Base-by-base conservation (phyloP, 768 basidiomycete species). In the Multifurca ochricompacta region DNA sequence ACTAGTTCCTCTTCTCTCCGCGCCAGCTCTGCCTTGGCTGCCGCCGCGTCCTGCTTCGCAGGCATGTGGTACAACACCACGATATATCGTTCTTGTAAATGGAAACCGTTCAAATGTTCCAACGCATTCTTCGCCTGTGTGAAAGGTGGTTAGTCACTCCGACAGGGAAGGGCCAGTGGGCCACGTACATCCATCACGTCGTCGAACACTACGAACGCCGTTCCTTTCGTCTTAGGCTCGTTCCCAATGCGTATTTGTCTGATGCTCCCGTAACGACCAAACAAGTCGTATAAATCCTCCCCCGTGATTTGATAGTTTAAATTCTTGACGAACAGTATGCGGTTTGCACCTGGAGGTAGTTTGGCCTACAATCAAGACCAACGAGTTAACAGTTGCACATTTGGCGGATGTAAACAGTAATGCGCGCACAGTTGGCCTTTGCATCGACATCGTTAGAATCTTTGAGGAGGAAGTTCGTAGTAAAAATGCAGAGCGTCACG, bases 51-150 rank as follows among this genome's bases (percentile, higher is more conserved):
- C 65, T 94, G 91, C 69, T 93, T 91, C n/a, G 91, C 85, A 34
- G 93, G 91, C 85, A 97, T 95, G 67, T 98, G 94, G 65, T 95
- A 98, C 27, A 97, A 74, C 8, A 98, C 95, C 53, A 99, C 95
- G 49, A 99, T 95, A 71, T 98, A 99, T 23, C 95, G 87, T 70
- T 96, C 95, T 73, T 93, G 92, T 54, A 99, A 69, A 73, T 99
- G 95, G 74, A 99, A 99, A 41, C 95, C 95, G 63, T 98, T 98
- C 65, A 98, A 70, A 69, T 96, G 93, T 66, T 94, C 94, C 53
- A 96, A 80, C 0, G 95, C 95, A 65, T 94, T 93, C 71, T 96
- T 95, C 19, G 95, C 95, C 90, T 96, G 65, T 11, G 50, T 41
- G 23, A 31, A 36, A 9, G 57, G 11, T 3, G 34, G 46, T 48